Evolutionary conservation across 345 rosid genomes (phyloP), one percentile per base, ranked within the genome.

Genomic region (Eucalyptus curtisii): DNA sequence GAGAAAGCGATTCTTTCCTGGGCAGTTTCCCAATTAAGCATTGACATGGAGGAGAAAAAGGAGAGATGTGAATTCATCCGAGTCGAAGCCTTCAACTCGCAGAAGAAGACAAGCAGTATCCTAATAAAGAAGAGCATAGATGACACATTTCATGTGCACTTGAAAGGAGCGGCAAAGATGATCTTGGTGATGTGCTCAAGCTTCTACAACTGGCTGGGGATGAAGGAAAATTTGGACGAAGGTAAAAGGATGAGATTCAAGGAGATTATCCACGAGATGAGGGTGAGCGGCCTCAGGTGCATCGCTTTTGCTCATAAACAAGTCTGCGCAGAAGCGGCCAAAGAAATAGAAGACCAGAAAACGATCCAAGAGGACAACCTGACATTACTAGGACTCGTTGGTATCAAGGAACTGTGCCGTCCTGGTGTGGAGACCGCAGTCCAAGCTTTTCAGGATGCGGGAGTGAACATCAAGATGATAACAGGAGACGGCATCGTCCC

Each of bases 111-210:
- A 31, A 95, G 97, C 86, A 95, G 98, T 16, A 94, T 95, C 33
- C 42, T 92, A 82, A 87, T 93, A 20, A 92, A 85, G 90, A 95
- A 90, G 89, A 92, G 42, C 7, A 45, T 27, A 1, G 94, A 95
- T 24, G 87, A 84, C 81, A 88, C 92, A 1, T 10, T 89, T 45
- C 94, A 95, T n/a, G 90, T 92, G 85, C 98, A 97, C 79, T 95
- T 96, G 98, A 96, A 95, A 90, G 98, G 98, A 88, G 96, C 94
- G 2, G 96, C 98, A 2, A 97, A 94, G 95, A 93, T 93, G 94
- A 90, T 96, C 86, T 91, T 96, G 50, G 92, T 95, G 3, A 94
- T 91, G 98, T 95, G 98, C 89, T 92, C 96, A 1, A 93, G 93
- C 80, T 96, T 89, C 92, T 93, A 93, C 20, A 92, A 95, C 61